Evolutionary conservation across 1,284 basidiomycete species (phyloP).

Genomic region (Irpex rosettiformis): DNA sequence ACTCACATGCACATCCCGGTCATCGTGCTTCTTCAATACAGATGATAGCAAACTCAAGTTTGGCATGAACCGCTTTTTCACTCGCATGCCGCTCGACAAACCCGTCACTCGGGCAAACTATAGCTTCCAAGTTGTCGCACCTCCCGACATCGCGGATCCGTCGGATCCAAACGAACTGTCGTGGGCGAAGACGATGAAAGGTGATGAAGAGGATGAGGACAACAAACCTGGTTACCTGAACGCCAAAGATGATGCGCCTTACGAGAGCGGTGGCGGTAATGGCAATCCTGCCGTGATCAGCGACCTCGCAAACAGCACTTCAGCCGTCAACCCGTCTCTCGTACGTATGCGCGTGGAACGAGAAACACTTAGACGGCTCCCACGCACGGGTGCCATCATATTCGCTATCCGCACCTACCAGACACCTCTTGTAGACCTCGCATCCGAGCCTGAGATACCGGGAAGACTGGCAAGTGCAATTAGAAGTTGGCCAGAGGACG

Average conservation of each 20-base stretch:
- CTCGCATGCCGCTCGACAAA: slow-evolving; percentile 59
- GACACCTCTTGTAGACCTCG: slow-evolving; percentile 54
- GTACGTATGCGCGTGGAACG: slow-evolving; percentile 66
- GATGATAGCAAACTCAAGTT: slow-evolving; percentile 62
- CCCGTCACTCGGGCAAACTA: slow-evolving; percentile 76
- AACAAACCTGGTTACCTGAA: slow-evolving; percentile 24
- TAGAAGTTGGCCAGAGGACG: slow-evolving; percentile 66
- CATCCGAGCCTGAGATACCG: slow-evolving; percentile 59
- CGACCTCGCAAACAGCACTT: slow-evolving; percentile 13
- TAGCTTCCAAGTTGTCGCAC: slow-evolving; percentile 53
- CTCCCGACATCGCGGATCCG: slow-evolving; percentile 24
- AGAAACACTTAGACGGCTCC: slow-evolving; percentile 71
- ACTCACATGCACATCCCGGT: no score
- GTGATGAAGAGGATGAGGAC: slow-evolving; percentile 50
- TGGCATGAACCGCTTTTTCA: slow-evolving; percentile 71
- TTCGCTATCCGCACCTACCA: slow-evolving; percentile 78
- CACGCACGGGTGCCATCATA: slow-evolving; percentile 64
- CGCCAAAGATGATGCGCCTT: slow-evolving; percentile 8
- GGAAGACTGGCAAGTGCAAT: slow-evolving; percentile 67
- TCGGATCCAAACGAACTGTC: slow-evolving; percentile 63
- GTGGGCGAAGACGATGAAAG: slow-evolving; percentile 65
- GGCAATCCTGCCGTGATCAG: no score
- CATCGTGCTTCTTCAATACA: slow-evolving; percentile 22
- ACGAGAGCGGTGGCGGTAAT: no score
- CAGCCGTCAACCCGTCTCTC: slow-evolving; percentile 34